Evolutionary conservation across 768 basidiomycete species (phyloP), one percentile per base, ranked within the genome.

Genomic region (Mycena indigotica): DNA sequence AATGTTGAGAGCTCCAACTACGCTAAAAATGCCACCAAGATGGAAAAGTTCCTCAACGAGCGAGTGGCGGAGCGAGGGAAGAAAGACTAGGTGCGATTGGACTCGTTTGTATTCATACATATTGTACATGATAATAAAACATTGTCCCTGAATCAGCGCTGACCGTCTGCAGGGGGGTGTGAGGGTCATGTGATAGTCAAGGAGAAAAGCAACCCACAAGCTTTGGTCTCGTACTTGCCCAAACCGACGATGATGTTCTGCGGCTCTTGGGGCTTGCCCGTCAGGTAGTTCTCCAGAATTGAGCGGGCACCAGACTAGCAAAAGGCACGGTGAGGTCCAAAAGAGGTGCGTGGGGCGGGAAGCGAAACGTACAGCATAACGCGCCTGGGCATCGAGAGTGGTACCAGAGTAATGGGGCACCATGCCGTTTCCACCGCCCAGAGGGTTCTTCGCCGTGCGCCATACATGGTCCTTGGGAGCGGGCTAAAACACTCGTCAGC

Each of bases 341-440:
- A n/a, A n/a, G n/a, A n/a, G n/a, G n/a, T n/a, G n/a, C n/a, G n/a
- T n/a, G n/a, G n/a, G n/a, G n/a, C n/a, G n/a, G n/a, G n/a, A n/a
- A n/a, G n/a, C n/a, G n/a, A n/a, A n/a, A n/a, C n/a, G n/a, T n/a
- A n/a, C 72, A 16, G 93, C 93, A 69, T 97, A 96, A 48, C 93
- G 88, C 26, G 79, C 82, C 75, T 95, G 93, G 2, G 93, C 93
- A 66, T 95, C 93, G 59, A 94, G 83, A 23, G 92, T 93, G 6
- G 92, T 93, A 35, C 93, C 92, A 64, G 88, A 90, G 76, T 91
- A 92, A 69, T 91, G 89, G 13, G 90, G 87, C 4, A 91, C 89
- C 81, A 95, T 94, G 66, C 89, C 93, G 74, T 97, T 95, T 23
- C 93, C 93, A 59, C 84, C 91, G 17, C 86, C 87, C 5, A 89